Evolutionary conservation across 306 rosid species (phyloP), one percentile per base, ranked within the genome.

Genomic region (Hippophae gyantsensis): DNA sequence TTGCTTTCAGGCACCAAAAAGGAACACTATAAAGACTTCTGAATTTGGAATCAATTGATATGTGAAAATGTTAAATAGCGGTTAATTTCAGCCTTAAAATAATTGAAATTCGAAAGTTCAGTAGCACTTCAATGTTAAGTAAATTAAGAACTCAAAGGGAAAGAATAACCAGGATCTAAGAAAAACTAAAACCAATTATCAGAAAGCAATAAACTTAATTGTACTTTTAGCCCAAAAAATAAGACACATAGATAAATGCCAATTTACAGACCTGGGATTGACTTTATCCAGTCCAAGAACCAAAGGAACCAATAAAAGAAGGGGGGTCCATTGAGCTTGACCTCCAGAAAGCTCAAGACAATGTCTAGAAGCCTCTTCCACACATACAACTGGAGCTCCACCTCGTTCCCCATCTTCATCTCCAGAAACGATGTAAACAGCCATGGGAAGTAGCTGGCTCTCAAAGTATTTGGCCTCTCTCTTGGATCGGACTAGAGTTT

Each of bases 341-440:
- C 83, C 87, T 66, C 62, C 69, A 26, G 87, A 73, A 45, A 78
- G 78, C 67, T 92, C 96, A 38, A 70, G 75, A 75, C 99, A 92
- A 64, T 63, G 83, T 73, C 76, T 82, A 64, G 65, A 63, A 65
- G 88, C 99, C 74, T 85, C 96, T 61, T 85, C 95, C 64, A 85
- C 69, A 76, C 93, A 88, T 54, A 88, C 79, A 77, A 92, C 95
- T 1, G 99, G 99, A 27, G 99, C 99, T 56, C 96, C 99, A 70
- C 99, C 99, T 14, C 99, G 78, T 62, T 92, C 99, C 68, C 99
- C 99, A 54, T 92, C 96, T 80, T 88, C 96, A 48, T 92, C 99
- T 60, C 99, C 99, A 51, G 99, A 92, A 66, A 92, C 95, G 76
- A 92, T 79, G 68, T 92, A 88, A 53, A 92, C 52, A 63, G 96